Evolutionary conservation across 768 basidiomycete genomes (phyloP).

Genomic region (Exidia glandulosa): DNA sequence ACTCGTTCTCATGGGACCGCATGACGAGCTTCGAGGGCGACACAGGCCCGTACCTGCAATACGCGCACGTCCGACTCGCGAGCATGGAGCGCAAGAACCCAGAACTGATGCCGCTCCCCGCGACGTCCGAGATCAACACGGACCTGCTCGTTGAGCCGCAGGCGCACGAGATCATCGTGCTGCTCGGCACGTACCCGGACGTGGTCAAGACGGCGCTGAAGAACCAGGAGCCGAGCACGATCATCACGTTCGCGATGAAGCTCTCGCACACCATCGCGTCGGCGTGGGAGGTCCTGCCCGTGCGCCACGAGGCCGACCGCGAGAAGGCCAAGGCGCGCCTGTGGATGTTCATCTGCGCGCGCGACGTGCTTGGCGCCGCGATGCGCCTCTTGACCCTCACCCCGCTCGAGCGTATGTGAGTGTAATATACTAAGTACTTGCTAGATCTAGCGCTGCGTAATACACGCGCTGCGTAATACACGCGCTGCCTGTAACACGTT

Average conservation of each 20-base stretch:
- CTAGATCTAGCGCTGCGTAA: too few species aligned
- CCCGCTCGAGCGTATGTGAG: conserved; percentile 94
- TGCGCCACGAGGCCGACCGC: conserved; percentile 67
- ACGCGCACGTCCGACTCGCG: conserved; percentile 86
- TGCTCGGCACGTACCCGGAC: conserved; percentile 87
- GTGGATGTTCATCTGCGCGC: conserved; percentile 80
- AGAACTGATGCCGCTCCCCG: conserved; percentile 66
- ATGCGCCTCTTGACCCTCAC: conserved; percentile 82
- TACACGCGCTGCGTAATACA: too few species aligned
- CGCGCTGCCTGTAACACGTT: too few species aligned
- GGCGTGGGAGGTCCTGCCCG: conserved; percentile 85
- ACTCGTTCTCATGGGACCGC: conserved; percentile 87
- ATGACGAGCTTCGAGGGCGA: conserved; percentile 96
- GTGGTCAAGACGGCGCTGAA: conserved; percentile 78
- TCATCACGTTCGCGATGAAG: conserved; percentile 84
- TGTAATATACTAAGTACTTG: too few species aligned
- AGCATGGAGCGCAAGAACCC: conserved; percentile 91
- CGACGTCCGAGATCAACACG: conserved; percentile 56
- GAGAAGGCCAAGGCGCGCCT: conserved; percentile 75
- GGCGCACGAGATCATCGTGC: conserved; percentile 73
- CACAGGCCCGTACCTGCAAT: conserved; percentile 88
- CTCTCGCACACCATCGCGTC: conserved; percentile 81
- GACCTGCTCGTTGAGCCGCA: conserved; percentile 59
- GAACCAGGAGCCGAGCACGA: conserved; percentile 78
- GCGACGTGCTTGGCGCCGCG: conserved; percentile 79